Base-by-base conservation (phyloP, 306 rosid genomes). In the Cucumis hystrix region DNA sequence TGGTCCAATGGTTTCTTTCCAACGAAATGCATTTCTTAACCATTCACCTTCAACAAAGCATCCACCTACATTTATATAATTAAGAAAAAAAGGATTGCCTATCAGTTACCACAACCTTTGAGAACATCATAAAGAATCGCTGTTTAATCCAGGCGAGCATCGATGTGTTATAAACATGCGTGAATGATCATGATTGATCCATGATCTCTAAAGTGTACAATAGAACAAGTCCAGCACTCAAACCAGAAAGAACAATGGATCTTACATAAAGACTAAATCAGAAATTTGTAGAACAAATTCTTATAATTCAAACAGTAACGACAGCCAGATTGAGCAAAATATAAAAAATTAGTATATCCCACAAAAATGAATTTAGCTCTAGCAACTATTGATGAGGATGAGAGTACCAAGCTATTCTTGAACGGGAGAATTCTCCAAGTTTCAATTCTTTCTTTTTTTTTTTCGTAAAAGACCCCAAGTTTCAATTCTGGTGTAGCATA, bases 21-120 rank as follows among this genome's bases (percentile, higher is more conserved):
- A 95, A 21, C 99, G 95, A 83, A 95, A 95, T 61, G 99, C 99
- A 84, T 95, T 95, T 82, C 97, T 89, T 88, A 95, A 85, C 93
- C 92, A 87, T 21, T 87, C 95, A 78, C 99, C 99, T 87, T 95
- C 97, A 69, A 95, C 97, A 70, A 90, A 95, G 86, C 97, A 95
- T 72, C 99, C 99, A 79, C 97, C 97, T 90, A 75, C 60, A 62
- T 70, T 64, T 74, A 82, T 47, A 49, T 6, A 23, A 59, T 58
- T 20, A 55, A 60, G 58, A 40, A 7, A 54, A 74, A 49, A 21
- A 28, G 2, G 33, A 57, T 18, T 56, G 7, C 37, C n/a, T 12
- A 33, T 33, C 51, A 35, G 12, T 69, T 45, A 21, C 35, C 20
- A 20, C 0, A 6, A 69, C 6, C 20, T 67, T 43, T 21, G 56